Percentiles rank a stretch among this genome's conserved stretches.
phyloP scores from a whole-genome alignment of 208 protist species.

The Entamoeba moshkovskii region DNA sequence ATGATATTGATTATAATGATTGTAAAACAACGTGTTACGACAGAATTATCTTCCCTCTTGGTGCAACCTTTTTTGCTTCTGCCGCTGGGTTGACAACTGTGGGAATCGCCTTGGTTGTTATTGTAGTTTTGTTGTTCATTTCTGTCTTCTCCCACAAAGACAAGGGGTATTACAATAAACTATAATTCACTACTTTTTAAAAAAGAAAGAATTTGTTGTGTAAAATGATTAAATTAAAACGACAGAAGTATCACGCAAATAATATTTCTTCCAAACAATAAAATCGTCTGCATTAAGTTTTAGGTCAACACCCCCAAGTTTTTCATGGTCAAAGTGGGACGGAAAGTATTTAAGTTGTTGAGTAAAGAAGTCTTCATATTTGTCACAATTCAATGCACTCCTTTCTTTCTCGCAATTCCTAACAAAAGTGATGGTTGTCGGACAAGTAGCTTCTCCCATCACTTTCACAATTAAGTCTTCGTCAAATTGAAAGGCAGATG shows the following conservation, averaged over 20 bases:
- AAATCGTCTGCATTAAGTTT: background rate
- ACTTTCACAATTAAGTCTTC: conserved; percentile 57
- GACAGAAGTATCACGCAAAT: background rate
- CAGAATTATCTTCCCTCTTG: too few relatives aligned
- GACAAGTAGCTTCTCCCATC: conserved; percentile 56
- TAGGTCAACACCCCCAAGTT: background rate
- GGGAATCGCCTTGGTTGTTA: too few relatives aligned
- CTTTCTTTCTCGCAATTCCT: conserved; percentile 19
- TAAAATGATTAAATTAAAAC: too few relatives aligned
- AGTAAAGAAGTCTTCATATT: background rate
- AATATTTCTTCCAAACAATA: background rate
- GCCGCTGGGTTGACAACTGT: too few relatives aligned
- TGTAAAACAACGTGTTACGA: too few relatives aligned
- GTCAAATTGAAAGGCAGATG: conserved; percentile 23
- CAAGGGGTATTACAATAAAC: too few relatives aligned
- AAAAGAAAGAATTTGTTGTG: too few relatives aligned
- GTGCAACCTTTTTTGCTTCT: too few relatives aligned
- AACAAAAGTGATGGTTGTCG: conserved; percentile 51
- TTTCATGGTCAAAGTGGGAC: background rate
- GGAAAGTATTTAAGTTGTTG: background rate
- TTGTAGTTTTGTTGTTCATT: too few relatives aligned
- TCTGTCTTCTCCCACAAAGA: too few relatives aligned
- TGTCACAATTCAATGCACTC: background rate
- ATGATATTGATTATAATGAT: too few relatives aligned
- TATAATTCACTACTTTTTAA: too few relatives aligned